Evolutionary conservation across 306 rosid genomes (phyloP), one percentile per base, ranked within the genome.

Genomic region (Rosa chinensis): DNA sequence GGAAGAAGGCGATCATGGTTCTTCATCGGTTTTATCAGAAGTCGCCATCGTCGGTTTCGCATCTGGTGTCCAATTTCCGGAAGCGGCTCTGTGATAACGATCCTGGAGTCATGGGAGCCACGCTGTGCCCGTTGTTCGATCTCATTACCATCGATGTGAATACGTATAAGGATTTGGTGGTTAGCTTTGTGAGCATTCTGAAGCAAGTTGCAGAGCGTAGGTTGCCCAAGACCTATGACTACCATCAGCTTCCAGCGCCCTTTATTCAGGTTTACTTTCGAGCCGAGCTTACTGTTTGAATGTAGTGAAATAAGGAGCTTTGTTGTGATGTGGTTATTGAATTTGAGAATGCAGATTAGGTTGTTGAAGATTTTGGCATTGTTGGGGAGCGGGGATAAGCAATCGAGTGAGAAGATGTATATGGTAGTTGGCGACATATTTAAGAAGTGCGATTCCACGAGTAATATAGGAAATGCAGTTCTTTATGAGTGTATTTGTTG

Each of bases 101-200:
- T 67, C 99, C 99, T 8, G 98, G 98, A 3, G 97, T 96, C 5
- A 96, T 96, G 99, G 97, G 97, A 52, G 97, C 98, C 16, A 82
- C 98, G 3, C 81, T 96, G 5, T 96, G 96, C 58, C 98, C 99
- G 1, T 79, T 93, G 3, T 93, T 87, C 13, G 92, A 91, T 62
- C 99, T 89, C 50, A 80, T 93, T 17, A 79, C 84, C 5, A 59
- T 77, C 20, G 97, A 96, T 74, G 89, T 87, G 28, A 76, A 70
- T 66, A 77, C 98, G 45, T 91, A 79, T 14, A 93, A 93, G 92
- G 99, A 96, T 80, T 89, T 93, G 45, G 96, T 96, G 7, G 83
- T 83, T 76, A 90, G 97, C 83, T 91, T 96, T 32, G 99, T 93
- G 3, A 91, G 89, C 85, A 93, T 96, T 84, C 90, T 96, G 53